Base-by-base conservation (phyloP, 1,284 basidiomycete species). In the Leccinum fuscescens region DNA sequence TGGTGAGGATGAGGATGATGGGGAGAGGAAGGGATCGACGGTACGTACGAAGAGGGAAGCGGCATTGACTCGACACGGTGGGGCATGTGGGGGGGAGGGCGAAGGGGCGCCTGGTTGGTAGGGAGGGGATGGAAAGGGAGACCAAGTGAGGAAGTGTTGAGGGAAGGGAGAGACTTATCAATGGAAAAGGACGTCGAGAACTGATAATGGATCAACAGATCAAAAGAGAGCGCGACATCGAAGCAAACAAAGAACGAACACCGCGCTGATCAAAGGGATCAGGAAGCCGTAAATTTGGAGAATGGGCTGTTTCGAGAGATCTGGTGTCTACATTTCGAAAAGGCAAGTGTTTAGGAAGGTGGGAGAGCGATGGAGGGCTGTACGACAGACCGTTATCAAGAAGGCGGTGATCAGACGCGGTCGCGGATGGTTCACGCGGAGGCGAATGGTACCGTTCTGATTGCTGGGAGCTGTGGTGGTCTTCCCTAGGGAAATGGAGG, bases 131-230 rank as follows among this genome's bases (percentile, higher is more conserved):
- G 62, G 46, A 50, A 61, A 55, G 65, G 60, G 35, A 62, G 54
- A 20, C 56, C 57, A 7, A 63, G 60, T 59, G 71, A 69, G 62
- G 69, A 60, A 27, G 54, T 55, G 60, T 33, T 55, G 57, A 60
- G 50, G 57, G 62, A 55, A 20, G 52, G 61, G 49, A 54, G 63
- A 59, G 71, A 73, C 72, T 75, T 72, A 72, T 73, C 66, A 67
- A 73, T 65, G 63, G 67, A 55, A 57, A 72, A 63, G 67, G 71
- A 63, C 60, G 71, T 72, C 69, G 71, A 68, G 66, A 69, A 69
- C 72, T 72, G 73, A 74, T 74, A 72, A 74, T 64, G 64, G 69
- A 75, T 75, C 73, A 75, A 74, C 64, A 72, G 66, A 75, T 74
- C 73, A 72, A 71, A 72, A 66, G 70, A 71, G 64, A 68, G 69